These are phyloP conservation scores for Suillus variegatus DNA, from an alignment of 768 basidiomycete genomes.

Conservation along the genomic window DNA sequence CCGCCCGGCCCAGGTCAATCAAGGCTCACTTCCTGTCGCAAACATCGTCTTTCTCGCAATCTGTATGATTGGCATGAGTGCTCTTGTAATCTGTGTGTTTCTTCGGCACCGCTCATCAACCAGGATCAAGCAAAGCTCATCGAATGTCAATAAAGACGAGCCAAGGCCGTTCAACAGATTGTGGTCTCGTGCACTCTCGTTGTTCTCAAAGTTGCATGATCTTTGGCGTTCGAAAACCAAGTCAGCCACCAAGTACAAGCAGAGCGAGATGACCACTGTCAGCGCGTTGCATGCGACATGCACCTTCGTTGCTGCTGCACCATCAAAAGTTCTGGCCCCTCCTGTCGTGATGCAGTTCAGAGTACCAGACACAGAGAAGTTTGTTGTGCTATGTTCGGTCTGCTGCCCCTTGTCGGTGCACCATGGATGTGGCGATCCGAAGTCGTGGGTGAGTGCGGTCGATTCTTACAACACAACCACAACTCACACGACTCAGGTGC, in stretches of 20 bases:
- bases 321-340: conserved; percentile 20
- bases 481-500: background rate
- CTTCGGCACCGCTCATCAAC: conserved; percentile 18
- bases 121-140: background rate
- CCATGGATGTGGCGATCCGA: background rate
- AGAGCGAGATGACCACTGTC: conserved; percentile 17
- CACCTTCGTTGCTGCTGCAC: conserved; percentile 27
- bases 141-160: background rate
- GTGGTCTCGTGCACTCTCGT: conserved; percentile 2
- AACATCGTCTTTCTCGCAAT: conserved; percentile 23
- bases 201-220: background rate
- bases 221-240: conserved; percentile 7
- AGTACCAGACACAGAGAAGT: conserved; percentile 18
- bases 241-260: background rate
- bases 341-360: conserved; percentile 25
- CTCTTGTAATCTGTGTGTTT: conserved; percentile 20
- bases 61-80: conserved; percentile 20
- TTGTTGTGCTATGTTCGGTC: background rate
- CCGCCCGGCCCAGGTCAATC: background rate
- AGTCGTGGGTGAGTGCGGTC: background rate
- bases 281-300: conserved; percentile 24
- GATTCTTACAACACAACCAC: background rate
- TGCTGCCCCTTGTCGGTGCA: background rate
- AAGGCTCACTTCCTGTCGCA: conserved; percentile 11
- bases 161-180: background rate